These are phyloP conservation scores for Entonaema liquescens DNA, from an alignment of 495 filamentous ascomycete genomes.

Conservation along the genomic window DNA sequence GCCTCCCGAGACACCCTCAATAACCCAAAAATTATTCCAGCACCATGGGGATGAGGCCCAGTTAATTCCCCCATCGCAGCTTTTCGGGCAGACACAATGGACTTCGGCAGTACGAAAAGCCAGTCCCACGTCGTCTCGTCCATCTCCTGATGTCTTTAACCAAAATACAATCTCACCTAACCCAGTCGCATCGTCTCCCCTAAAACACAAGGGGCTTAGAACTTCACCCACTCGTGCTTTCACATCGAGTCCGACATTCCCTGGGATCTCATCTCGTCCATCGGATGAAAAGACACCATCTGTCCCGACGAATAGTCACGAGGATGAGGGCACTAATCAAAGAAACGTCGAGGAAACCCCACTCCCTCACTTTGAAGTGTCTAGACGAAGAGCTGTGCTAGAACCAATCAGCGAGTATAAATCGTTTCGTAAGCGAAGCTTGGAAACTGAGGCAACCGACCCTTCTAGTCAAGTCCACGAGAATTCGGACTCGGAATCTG, in stretches of 20 bases:
- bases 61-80: constrained; percentile 53
- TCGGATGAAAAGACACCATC: constrained; percentile 27
- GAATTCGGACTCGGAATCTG: constrained; percentile 33
- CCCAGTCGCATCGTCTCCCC: constrained; percentile 51
- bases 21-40: constrained; percentile 53
- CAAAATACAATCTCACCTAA: constrained; percentile 52
- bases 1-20: constrained; percentile 55
- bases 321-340: constrained; percentile 16
- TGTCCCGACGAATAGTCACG: constrained; percentile 20
- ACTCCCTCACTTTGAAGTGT: constrained; percentile 2
- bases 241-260: constrained; percentile 49
- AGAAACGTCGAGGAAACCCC: constrained; percentile 28
- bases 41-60: constrained; percentile 43
- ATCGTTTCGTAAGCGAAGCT: constrained; percentile 35
- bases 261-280: constrained; percentile 26
- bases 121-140: constrained; percentile 61
- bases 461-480: constrained; percentile 28
- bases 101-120: constrained; percentile 52
- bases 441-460: constrained; percentile 20
- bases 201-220: constrained; percentile 53
- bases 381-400: constrained; percentile 20
- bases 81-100: constrained; percentile 57
- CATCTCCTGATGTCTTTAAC: constrained; percentile 53
- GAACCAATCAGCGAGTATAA: constrained; percentile 44
- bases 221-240: constrained; percentile 44